These are phyloP conservation scores for Schizosaccharomyces octosporus DNA, from an alignment of 805 yeast genomes.

Conservation along the genomic window DNA sequence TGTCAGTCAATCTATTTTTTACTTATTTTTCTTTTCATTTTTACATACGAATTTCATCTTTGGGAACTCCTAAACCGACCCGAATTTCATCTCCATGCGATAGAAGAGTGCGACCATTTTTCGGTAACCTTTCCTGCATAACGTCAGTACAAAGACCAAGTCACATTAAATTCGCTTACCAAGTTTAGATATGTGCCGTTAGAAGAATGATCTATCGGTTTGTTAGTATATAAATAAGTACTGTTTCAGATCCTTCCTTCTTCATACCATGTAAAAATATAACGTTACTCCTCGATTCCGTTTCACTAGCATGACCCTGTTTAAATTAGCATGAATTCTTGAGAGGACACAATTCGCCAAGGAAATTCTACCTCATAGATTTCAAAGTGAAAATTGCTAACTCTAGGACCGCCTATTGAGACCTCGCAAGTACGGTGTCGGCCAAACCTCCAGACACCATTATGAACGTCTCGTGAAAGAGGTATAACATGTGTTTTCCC, in stretches of 20 bases:
- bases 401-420: neutral
- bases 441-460: neutral
- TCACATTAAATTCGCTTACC: neutral
- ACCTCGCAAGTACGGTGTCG: neutral
- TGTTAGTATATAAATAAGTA: neutral
- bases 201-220: neutral
- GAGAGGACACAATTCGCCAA: neutral
- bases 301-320: neutral
- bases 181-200: neutral
- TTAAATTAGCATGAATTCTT: neutral
- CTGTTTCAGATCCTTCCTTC: neutral
- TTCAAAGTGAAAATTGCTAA: constrained; percentile 1
- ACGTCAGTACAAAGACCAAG: neutral
- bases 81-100: constrained; percentile 85
- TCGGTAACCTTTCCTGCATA: constrained; percentile 33
- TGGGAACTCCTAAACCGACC: constrained; percentile 63
- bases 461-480: neutral
- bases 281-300: neutral
- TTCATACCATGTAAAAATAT: neutral
- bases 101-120: constrained; percentile 54
- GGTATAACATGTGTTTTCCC: neutral
- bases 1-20: constrained; percentile 10
- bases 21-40: too few species aligned
- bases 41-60: constrained; percentile 24
- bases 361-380: neutral